A percentile compares a stretch with the other conserved stretches of the same genome.
Evolutionary conservation across 495 filamentous ascomycete genomes (phyloP).

Genomic region (Chaetomidium leptoderma): DNA sequence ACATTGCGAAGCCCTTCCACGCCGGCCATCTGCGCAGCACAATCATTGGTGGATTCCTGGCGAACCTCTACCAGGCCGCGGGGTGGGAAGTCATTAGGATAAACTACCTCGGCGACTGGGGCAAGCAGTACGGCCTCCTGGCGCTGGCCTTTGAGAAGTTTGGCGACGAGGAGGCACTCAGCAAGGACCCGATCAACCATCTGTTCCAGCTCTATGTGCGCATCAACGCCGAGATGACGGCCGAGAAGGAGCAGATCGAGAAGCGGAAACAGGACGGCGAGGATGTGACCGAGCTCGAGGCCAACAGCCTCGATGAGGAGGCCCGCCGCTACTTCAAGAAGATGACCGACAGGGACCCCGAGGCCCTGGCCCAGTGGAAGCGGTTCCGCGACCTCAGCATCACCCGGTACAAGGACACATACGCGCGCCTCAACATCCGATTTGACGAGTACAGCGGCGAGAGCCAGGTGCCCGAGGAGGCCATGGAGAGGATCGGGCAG

Average conservation of each 20-base stretch:
- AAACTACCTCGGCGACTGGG: constrained; percentile 68
- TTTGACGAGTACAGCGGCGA: constrained; percentile 95
- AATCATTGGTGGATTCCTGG: constrained; percentile 62
- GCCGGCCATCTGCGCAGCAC: constrained; percentile 63
- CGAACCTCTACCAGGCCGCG: constrained; percentile 54
- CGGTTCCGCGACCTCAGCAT: constrained; percentile 90
- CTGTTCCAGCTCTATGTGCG: constrained; percentile 61
- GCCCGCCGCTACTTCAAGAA: constrained; percentile 79
- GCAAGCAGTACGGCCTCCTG: constrained; percentile 62
- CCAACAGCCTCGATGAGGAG: constrained; percentile 56
- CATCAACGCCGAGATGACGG: constrained; percentile 54
- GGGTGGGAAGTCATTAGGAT: constrained; percentile 61
- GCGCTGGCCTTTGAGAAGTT: constrained; percentile 57
- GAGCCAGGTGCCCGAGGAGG: constrained; percentile 79
- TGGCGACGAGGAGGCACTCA: constrained; percentile 54
- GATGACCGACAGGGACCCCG: constrained; percentile 77
- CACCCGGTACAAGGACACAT: constrained; percentile 63
- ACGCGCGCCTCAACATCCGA: constrained; percentile 63
- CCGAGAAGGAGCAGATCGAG: constrained; percentile 52
- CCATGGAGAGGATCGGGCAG: constrained; percentile 65
- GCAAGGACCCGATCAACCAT: constrained; percentile 58
- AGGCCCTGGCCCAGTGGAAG: constrained; percentile 75
- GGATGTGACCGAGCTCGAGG: constrained; percentile 45
- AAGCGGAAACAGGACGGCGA: constrained; percentile 48
- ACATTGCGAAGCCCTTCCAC: constrained; percentile 66